Conservation (phyloP, 345 rosid species). For the thale cress (Arabidopsis thaliana) region DNA sequence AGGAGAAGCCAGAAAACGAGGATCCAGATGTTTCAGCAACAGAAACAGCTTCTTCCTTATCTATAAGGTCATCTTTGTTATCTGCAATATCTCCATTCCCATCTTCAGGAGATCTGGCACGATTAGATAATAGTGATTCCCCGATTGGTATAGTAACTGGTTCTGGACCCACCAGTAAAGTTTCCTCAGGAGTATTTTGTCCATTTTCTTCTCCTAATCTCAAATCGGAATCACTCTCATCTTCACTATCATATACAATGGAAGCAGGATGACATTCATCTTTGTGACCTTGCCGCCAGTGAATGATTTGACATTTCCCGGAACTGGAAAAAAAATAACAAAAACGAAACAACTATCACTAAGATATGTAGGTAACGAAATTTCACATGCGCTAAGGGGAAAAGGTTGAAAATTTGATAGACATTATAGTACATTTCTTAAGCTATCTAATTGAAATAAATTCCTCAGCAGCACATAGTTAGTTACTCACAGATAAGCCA, state of each 20-base stretch:
- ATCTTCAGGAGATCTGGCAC: slow-evolving; percentile 48
- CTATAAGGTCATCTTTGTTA: slow-evolving; percentile 52
- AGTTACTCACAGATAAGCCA: not conserved
- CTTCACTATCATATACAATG: slow-evolving; percentile 37
- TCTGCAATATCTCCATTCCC: slow-evolving; percentile 45
- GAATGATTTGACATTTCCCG: slow-evolving; percentile 84
- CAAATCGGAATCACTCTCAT: slow-evolving; percentile 48
- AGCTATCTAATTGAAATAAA: slow-evolving; percentile 22
- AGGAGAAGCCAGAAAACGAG: slow-evolving; percentile 79
- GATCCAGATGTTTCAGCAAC: slow-evolving; percentile 60
- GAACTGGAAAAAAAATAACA: slow-evolving; percentile 54
- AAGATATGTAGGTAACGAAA: slow-evolving; percentile 7
- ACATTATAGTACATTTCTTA: slow-evolving; percentile 1
- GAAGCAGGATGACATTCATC: slow-evolving; percentile 74
- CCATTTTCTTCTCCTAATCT: slow-evolving; percentile 45
- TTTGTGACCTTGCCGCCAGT: slow-evolving; percentile 98
- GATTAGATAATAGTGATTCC: slow-evolving; percentile 44
- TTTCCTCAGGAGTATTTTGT: slow-evolving; percentile 42
- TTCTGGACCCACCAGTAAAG: slow-evolving; percentile 39
- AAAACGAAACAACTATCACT: slow-evolving; percentile 26
- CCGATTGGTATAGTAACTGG: slow-evolving; percentile 43
- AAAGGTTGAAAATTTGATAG: slow-evolving; percentile 13
- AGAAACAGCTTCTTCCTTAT: slow-evolving; percentile 54
- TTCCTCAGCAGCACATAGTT: slow-evolving; percentile 9
- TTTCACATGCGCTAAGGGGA: not conserved